Evolutionary conservation across 768 basidiomycete species (phyloP).

Genomic region (Megacollybia marginata): DNA sequence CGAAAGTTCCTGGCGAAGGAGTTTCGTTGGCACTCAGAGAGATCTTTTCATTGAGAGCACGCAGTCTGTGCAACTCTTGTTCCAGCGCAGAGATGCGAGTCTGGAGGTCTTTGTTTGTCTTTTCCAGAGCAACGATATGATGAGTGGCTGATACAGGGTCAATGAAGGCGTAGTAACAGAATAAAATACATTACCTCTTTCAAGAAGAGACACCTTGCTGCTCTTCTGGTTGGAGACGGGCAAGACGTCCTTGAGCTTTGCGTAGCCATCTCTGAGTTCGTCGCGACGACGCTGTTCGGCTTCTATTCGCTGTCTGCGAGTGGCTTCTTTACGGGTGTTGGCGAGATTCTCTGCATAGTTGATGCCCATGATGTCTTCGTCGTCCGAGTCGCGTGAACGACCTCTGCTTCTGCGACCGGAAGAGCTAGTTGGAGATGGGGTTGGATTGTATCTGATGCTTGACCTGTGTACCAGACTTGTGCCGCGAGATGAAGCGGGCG

Average conservation of each 20-base stretch:
- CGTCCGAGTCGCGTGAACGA: conserved; percentile 73
- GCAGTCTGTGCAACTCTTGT: conserved; percentile 61
- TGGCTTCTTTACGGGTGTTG: conserved; percentile 76
- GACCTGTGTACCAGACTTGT: conserved; percentile 72
- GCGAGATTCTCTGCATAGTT: conserved; percentile 66
- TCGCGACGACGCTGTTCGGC: conserved; percentile 87
- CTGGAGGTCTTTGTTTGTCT: conserved; percentile 64
- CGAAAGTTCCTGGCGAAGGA: conserved; percentile 44
- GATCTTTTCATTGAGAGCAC: conserved; percentile 77
- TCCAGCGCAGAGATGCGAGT: conserved; percentile 60
- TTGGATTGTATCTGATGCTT: conserved; percentile 67
- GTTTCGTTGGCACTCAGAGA: conserved; percentile 55
- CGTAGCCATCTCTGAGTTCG: conserved; percentile 86
- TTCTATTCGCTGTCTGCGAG: conserved; percentile 77
- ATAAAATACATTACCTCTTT: conserved; percentile 56
- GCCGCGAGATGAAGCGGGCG: conserved; percentile 70
- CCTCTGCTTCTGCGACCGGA: conserved; percentile 60
- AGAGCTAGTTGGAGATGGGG: conserved; percentile 74
- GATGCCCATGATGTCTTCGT: conserved; percentile 66
- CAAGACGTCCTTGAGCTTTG: conserved; percentile 79
- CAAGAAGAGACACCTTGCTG: conserved; percentile 83
- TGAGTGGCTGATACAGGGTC: conserved; percentile 52
- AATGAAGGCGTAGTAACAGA: neutral
- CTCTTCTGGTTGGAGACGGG: conserved; percentile 87
- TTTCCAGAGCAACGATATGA: conserved; percentile 69